Conservation (phyloP, 257 asterid species). For the Solanum sparsipilum region DNA sequence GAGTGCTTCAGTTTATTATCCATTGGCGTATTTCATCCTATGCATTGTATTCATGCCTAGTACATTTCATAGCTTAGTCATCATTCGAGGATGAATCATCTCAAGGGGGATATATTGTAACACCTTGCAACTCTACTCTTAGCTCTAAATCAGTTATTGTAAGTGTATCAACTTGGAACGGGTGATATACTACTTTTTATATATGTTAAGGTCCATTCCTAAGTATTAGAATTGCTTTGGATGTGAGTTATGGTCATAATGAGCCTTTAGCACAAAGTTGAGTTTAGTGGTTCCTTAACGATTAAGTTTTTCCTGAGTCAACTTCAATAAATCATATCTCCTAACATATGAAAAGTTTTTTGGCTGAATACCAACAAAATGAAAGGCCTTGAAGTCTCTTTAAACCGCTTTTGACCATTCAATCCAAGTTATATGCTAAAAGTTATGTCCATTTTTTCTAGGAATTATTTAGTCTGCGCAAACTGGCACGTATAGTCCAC, state of each 20-base stretch:
- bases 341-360: neutral
- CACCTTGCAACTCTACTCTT: neutral
- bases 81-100: neutral
- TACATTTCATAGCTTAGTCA: neutral
- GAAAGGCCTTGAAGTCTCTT: neutral
- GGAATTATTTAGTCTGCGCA: neutral
- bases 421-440: neutral
- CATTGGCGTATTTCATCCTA: neutral
- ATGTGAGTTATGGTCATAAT: neutral
- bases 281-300: neutral
- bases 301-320: neutral
- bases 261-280: neutral
- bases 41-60: neutral
- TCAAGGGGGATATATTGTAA: neutral
- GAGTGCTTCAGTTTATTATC: neutral
- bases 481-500: neutral
- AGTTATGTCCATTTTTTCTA: neutral
- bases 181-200: neutral
- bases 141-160: neutral
- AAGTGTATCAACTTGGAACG: neutral
- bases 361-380: neutral
- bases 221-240: neutral
- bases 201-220: neutral
- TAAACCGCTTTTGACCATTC: neutral
- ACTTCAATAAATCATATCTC: neutral